Evolutionary conservation across 2,329 filamentous ascomycete species (phyloP), one percentile per base, ranked within the genome.

Genomic region (Harringtonia aguacate): DNA sequence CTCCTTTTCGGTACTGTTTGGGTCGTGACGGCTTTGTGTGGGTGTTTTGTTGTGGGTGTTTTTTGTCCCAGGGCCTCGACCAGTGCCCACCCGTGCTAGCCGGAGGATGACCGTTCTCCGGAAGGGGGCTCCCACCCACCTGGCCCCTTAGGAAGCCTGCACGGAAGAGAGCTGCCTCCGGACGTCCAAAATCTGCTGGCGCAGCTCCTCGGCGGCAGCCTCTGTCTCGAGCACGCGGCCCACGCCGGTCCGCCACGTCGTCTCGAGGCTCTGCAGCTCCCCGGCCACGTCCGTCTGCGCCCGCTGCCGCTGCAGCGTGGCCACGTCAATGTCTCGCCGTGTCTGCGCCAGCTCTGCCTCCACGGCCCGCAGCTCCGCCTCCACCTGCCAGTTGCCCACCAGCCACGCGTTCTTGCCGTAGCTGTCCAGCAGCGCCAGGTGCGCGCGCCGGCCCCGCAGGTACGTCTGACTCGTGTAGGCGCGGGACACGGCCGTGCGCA

Each of bases 361-460:
- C 22, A 94, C 57, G 13, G 61, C 61, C 41, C 73, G 72, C 41
- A 94, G 63, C 35, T 86, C 74, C 36, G 77, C 76, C 64, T 95
- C 90, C 18, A 88, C 62, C 52, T 85, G 79, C 54, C 81, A 77
- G 62, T 98, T 98, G 57, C 78, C 78, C 9, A 94, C 74, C 44
- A 98, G 70, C 90, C 92, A 97, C 10, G 86, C 83, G 61, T 95
- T 95, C 65, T 86, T 86, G 52, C 90, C 92, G 61, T 81, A 81
- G 41, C 72, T 72, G 55, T 92, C 85, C 18, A 95, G 75, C n/a
- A 95, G 71, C 1, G 70, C 67, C 17, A 95, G 75, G 61, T 77
- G 71, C 28, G 68, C 55, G 30, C 66, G 60, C 4, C 77, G 72
- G n/a, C 63, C 56, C 13, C 59, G 51, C 13, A 80, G 67, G 61